Percentiles rank a stretch among this genome's conserved stretches.
Evolutionary conservation across 2,329 filamentous ascomycete species (phyloP).

Genomic region (Penicillium fuscoglaucum): DNA sequence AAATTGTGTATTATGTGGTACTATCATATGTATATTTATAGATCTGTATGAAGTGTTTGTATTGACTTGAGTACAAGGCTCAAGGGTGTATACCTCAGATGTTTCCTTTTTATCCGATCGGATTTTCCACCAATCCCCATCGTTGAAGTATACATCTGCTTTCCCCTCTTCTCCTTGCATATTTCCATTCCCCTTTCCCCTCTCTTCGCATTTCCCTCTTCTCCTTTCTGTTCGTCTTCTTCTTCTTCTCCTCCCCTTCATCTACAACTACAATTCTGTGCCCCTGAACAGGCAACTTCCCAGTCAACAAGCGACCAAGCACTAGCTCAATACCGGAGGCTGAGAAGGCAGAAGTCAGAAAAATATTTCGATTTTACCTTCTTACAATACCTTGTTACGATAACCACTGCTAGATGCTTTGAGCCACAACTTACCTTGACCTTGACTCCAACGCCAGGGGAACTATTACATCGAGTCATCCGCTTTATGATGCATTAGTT

Average conservation of each 20-base stretch:
- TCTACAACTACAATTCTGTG: background rate
- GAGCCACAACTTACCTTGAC: background rate
- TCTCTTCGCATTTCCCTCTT: background rate
- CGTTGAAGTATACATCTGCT: background rate
- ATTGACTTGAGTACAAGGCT: too few relatives aligned
- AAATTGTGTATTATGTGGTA: background rate
- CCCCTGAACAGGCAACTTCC: background rate
- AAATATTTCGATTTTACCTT: background rate
- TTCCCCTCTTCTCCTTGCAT: background rate
- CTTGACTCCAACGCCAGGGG: too few relatives aligned
- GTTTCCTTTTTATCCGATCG: background rate
- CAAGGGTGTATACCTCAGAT: background rate
- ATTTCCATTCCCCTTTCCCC: background rate
- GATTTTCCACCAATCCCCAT: constrained; percentile 1
- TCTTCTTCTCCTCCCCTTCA: background rate
- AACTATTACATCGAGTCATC: accelerated
- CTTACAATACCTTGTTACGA: background rate
- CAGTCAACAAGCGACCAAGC: background rate
- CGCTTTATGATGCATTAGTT: background rate
- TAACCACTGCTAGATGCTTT: background rate
- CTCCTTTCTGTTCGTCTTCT: background rate
- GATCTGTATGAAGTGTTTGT: background rate
- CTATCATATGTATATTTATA: background rate
- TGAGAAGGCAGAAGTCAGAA: background rate
- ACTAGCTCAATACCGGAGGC: background rate